Conservation (phyloP, 192 early-diverging fungal genomes). For the Coemansia sp. region DNA sequence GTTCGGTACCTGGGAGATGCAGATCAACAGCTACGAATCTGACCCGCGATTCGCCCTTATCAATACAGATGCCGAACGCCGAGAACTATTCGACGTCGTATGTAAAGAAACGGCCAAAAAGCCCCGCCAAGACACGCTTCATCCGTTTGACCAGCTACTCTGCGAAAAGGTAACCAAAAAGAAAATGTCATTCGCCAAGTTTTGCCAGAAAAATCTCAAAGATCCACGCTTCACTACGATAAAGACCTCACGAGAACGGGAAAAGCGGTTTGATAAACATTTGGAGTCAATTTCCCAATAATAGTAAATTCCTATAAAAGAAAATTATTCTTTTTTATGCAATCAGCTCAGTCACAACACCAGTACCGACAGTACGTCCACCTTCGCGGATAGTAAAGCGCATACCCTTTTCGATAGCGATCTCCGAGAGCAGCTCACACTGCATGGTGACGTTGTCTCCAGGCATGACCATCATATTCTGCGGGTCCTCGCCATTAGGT, state of each 20-base stretch:
- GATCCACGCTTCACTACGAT: conserved; percentile 45
- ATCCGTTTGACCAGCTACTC: conserved; percentile 46
- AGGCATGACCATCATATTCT: conserved; percentile 97
- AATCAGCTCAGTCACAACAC: conserved; percentile 79
- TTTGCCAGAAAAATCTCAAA: conserved; percentile 42
- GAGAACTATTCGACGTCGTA: conserved; percentile 38
- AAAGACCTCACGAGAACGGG: conserved; percentile 51
- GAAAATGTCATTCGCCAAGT: conserved; percentile 45
- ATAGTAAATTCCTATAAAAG: not conserved
- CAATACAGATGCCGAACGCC: conserved; percentile 16
- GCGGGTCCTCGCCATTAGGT: conserved; percentile 73
- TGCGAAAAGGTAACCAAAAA: conserved; percentile 25
- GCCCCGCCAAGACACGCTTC: not conserved
- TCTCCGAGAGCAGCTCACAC: conserved; percentile 79
- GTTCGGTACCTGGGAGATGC: conserved; percentile 45
- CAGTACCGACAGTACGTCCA: conserved; percentile 96
- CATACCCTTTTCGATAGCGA: conserved; percentile 93
- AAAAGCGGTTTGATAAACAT: conserved; percentile 41
- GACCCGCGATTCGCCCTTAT: conserved; percentile 27
- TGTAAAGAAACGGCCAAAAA: conserved; percentile 19
- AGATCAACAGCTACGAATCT: not conserved
- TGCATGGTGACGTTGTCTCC: conserved; percentile 93
- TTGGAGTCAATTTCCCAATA: conserved; percentile 18
- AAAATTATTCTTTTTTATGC: conserved; percentile 54
- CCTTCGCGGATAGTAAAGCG: conserved; percentile 99